Evolutionary conservation across 345 rosid genomes (phyloP), one percentile per base, ranked within the genome.

Genomic region (Populus simonii): DNA sequence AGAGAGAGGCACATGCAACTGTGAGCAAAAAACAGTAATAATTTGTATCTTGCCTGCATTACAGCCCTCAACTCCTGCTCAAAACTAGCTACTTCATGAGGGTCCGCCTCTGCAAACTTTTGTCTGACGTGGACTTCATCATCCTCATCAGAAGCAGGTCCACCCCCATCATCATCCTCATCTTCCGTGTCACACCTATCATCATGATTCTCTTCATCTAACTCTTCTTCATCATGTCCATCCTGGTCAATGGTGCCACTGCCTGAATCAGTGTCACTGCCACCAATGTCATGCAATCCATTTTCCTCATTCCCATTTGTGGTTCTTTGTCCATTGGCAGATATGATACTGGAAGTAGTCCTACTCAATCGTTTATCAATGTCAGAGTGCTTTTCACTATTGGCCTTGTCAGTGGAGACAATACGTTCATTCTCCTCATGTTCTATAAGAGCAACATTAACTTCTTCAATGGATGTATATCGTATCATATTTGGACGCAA

Each of bases 31-130:
- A 77, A 16, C 29, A 78, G 51, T 20, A 61, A 45, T 12, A 9
- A 82, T 55, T 20, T 1, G 22, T 66, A 76, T 68, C 90, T 83
- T 89, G 84, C 98, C 93, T 96, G 98, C 85, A 96, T 82, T 57
- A 94, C 94, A 81, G 99, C 97, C 85, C 88, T 87, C 55, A 96
- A 89, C 85, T 94, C 98, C 91, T 85, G 88, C 74, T 92, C 98
- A 83, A 96, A 96, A 84, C 83, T 88, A 1, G 90, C 92, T 68
- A 83, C 85, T 85, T 96, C 99, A 80, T 78, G 84, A 74, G 93
- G 98, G 79, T 96, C 96, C 55, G 90, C 91, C 78, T 90, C 90
- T 2, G 95, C 87, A 41, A 87, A 85, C 82, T 87, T 92, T 86
- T 92, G 98, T 83, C 98, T 92, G 59, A 96, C 91, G 75, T 78